Evolutionary conservation across 495 filamentous ascomycete genomes (phyloP).

Genomic region (Parathielavia hyrcaniae): DNA sequence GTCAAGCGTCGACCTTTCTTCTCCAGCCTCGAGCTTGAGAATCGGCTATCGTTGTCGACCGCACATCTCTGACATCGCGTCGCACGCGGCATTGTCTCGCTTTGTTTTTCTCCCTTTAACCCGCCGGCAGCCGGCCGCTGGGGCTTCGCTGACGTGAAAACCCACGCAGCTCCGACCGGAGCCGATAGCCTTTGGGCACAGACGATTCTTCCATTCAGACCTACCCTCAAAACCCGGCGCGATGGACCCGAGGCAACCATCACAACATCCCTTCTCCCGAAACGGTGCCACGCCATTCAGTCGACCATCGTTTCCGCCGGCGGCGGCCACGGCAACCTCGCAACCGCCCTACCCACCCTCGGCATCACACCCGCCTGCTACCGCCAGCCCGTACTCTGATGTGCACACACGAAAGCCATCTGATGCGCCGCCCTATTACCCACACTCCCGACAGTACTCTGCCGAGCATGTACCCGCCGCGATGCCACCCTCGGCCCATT

Average conservation of each 20-base stretch:
- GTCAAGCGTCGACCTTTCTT: background rate
- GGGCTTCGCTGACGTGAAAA: background rate
- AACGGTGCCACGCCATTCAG: slow-evolving; percentile 35
- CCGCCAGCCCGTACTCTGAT: slow-evolving; percentile 38
- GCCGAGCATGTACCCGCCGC: slow-evolving; percentile 41
- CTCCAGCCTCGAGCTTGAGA: background rate
- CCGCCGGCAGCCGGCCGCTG: background rate
- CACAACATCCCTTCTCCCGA: slow-evolving; percentile 38
- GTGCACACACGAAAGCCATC: slow-evolving; percentile 47
- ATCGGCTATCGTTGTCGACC: background rate
- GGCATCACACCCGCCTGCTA: slow-evolving; percentile 23
- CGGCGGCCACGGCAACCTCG: slow-evolving; percentile 22
- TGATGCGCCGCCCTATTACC: slow-evolving; percentile 41
- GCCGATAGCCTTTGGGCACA: slow-evolving; percentile 8
- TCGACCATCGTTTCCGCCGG: slow-evolving; percentile 32
- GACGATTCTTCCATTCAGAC: slow-evolving; percentile 20
- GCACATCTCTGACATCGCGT: background rate
- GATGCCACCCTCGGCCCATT: slow-evolving; percentile 41
- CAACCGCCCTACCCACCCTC: slow-evolving; percentile 30
- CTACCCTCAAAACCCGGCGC: slow-evolving; percentile 9
- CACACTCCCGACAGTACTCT: slow-evolving; percentile 42
- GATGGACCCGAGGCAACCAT: slow-evolving; percentile 41
- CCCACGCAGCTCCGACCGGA: background rate
- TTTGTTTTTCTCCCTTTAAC: background rate
- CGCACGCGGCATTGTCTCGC: background rate